These are phyloP conservation scores for Sanghuangporus weigelae DNA, from an alignment of 1,284 basidiomycete species.

Conservation along the genomic window DNA sequence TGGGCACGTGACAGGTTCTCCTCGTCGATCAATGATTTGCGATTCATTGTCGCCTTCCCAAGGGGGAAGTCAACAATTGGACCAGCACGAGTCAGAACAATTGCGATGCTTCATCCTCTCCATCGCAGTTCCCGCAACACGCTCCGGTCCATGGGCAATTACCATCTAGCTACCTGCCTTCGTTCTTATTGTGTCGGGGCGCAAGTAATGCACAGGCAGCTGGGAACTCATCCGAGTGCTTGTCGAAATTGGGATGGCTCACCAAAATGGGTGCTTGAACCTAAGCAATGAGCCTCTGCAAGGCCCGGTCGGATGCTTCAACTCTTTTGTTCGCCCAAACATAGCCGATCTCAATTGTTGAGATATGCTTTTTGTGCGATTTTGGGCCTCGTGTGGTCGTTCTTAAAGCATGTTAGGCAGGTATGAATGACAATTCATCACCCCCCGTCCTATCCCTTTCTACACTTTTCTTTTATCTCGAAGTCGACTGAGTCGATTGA, in stretches of 20 bases:
- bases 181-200: neutral
- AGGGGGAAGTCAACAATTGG: neutral
- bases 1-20: too few species aligned
- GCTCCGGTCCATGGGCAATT: neutral
- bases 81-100: neutral
- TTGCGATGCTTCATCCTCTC: neutral
- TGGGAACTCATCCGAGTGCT: neutral
- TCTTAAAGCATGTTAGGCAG: neutral
- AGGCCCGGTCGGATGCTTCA: neutral
- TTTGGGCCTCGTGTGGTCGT: neutral
- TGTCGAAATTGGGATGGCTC: neutral
- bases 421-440: neutral
- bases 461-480: neutral
- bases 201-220: neutral
- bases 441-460: neutral
- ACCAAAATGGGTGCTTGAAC: neutral
- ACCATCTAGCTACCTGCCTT: neutral
- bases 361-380: neutral
- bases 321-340: slow-evolving; percentile 9
- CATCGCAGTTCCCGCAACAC: neutral
- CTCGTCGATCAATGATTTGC: neutral
- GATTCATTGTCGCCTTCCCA: neutral
- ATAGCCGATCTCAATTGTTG: slow-evolving; percentile 2
- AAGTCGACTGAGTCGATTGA: slow-evolving; percentile 1
- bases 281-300: neutral